Conservation (phyloP, 257 asterid species). For the Coffea eugenioides region DNA sequence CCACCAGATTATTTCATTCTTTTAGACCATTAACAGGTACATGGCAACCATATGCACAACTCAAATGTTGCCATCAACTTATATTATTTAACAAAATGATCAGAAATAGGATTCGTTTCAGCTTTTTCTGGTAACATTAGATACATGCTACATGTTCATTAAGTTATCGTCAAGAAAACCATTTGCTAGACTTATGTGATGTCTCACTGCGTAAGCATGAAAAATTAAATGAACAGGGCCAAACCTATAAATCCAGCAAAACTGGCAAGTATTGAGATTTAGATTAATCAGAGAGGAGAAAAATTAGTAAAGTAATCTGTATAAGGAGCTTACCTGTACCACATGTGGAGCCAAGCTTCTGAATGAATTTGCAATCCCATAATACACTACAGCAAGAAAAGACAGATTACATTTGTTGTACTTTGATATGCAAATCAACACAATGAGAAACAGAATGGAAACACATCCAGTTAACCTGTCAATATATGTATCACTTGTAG, state of each 20-base stretch:
- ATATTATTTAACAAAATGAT: neutral
- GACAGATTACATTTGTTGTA: constrained; percentile 12
- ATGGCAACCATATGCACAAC: neutral
- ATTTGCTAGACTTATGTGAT: neutral
- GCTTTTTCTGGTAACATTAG: neutral
- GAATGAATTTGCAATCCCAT: constrained; percentile 76
- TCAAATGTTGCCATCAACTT: neutral
- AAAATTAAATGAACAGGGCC: neutral
- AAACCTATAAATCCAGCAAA: neutral
- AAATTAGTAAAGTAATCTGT: neutral
- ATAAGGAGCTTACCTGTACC: constrained; percentile 52
- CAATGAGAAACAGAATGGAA: constrained; percentile 15
- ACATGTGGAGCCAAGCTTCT: constrained; percentile 79
- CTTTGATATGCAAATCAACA: constrained; percentile 21
- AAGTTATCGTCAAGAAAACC: neutral
- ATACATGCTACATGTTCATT: neutral
- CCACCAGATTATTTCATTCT: neutral
- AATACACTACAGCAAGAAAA: constrained; percentile 65
- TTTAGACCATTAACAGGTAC: neutral
- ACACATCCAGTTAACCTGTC: constrained; percentile 58
- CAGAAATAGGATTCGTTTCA: neutral
- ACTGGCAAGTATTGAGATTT: neutral
- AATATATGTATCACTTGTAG: constrained; percentile 60
- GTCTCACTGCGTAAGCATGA: neutral
- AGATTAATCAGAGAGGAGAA: neutral